Base-by-base conservation (phyloP, 2,329 filamentous ascomycete species). In the Exophiala xenobiotica region DNA sequence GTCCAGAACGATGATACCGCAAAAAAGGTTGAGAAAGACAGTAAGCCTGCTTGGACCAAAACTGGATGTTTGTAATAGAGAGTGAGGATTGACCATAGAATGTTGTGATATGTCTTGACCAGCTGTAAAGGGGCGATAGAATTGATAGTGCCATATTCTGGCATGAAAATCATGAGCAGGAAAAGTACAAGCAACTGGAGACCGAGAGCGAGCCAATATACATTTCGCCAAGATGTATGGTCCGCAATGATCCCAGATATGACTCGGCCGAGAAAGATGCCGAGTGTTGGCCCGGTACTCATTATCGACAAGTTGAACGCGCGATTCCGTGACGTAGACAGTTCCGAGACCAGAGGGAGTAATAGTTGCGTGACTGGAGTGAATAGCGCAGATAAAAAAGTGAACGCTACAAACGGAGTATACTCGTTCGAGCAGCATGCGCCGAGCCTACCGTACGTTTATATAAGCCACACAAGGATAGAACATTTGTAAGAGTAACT, bases 311-410 rank as follows among this genome's bases (percentile, higher is more conserved):
- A 74, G n/a, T 85, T 81, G 22, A 81, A 80, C 1, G 86, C 86
- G 11, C 86, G 81, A 19, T 83, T 79, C 33, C 83, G 71, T 0
- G 80, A 74, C 0, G 87, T 86, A 0, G 88, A 86, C 14, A 91
- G 82, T 61, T 91, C 87, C 1, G 87, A 86, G 0, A 90, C 87
- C 0, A 93, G 74, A 0, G 88, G 88, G 14, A 92, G 81, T 85
- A 92, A 88, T 48, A 86, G 70, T 67, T 86, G 83, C 12, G 87
- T 88, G 2, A 87, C 91, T 1, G 91, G 87, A 0, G 87, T 92
- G 2, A 85, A 85, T 11, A 86, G 70, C 14, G 84, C 83, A 7
- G 81, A 82, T 47, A 91, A 69, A 68, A 87, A 91, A 5, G 85
- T 88, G n/a, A 91, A 73, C 1, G 77, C 82, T 0, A 80, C 75